Conservation (phyloP, 2,329 filamentous ascomycete genomes). For the Trichophyton schoenleinii region DNA sequence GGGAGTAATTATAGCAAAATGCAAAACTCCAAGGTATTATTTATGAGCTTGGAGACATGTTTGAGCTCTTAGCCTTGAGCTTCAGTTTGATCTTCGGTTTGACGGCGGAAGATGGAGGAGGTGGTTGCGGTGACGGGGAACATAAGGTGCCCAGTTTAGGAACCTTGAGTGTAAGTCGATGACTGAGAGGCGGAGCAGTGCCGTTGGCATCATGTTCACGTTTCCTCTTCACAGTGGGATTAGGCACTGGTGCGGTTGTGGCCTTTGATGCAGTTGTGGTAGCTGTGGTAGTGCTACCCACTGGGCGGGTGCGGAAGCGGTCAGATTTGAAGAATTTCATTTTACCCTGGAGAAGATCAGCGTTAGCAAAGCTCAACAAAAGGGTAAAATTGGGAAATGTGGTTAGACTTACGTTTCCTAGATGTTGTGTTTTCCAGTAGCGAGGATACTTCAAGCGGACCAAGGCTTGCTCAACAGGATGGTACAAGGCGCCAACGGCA, state of each 20-base stretch:
- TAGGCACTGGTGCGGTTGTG: not conserved
- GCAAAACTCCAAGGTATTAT: not conserved
- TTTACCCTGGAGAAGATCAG: slow-evolving; percentile 23
- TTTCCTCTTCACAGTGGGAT: slow-evolving; percentile 25
- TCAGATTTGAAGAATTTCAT: slow-evolving; percentile 32
- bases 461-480: slow-evolving; percentile 37
- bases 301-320: slow-evolving; percentile 27
- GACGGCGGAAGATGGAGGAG: slow-evolving; percentile 16
- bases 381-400: not conserved
- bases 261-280: slow-evolving; percentile 13
- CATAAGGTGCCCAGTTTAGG: slow-evolving; percentile 24
- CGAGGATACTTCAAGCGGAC: slow-evolving; percentile 43
- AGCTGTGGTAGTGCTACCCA: slow-evolving; percentile 10
- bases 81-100: slow-evolving; percentile 31
- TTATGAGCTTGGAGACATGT: not conserved
- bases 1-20: not conserved
- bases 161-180: slow-evolving; percentile 33
- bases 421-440: slow-evolving; percentile 43
- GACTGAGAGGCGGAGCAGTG: slow-evolving; percentile 20
- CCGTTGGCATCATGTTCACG: slow-evolving; percentile 25
- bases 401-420: slow-evolving; percentile 36
- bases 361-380: not conserved
- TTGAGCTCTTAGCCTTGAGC: slow-evolving; percentile 19
- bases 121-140: slow-evolving; percentile 16
- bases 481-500: slow-evolving; percentile 45